Evolutionary conservation across 345 rosid genomes (phyloP).

Genomic region (Brassica carinata): DNA sequence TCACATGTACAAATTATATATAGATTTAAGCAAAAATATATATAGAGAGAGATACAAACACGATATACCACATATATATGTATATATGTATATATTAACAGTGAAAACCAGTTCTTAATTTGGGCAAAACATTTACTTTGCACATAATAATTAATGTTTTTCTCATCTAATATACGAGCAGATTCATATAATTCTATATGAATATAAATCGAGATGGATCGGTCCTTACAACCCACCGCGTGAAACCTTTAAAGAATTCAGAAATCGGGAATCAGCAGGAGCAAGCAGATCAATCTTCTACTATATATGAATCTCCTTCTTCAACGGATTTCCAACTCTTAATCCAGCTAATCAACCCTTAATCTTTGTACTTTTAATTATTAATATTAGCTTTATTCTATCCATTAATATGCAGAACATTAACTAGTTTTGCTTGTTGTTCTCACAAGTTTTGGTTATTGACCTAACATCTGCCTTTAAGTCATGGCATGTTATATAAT

Average conservation of each 20-base stretch:
- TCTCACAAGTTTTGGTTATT: background rate
- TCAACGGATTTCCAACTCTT: background rate
- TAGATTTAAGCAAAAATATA: no score
- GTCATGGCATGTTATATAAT: background rate
- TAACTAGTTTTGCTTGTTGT: background rate
- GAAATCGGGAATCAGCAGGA: background rate
- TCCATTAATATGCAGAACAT: constrained; percentile 1
- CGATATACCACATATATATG: background rate
- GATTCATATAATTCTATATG: background rate
- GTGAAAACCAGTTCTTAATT: background rate
- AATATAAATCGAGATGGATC: background rate
- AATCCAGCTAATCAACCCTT: background rate
- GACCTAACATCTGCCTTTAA: background rate
- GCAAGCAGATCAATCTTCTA: background rate
- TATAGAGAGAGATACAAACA: background rate
- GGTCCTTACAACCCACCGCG: background rate
- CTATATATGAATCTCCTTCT: background rate
- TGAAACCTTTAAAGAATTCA: background rate
- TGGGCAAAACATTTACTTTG: background rate
- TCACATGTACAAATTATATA: background rate
- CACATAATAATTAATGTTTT: background rate
- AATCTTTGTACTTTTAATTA: background rate
- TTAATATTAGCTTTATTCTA: background rate
- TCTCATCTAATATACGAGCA: background rate
- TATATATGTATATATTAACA: background rate